These are phyloP conservation scores for Paramecium sexaurelia DNA, from an alignment of 73 alveolate genomes.

Conservation along the genomic window DNA sequence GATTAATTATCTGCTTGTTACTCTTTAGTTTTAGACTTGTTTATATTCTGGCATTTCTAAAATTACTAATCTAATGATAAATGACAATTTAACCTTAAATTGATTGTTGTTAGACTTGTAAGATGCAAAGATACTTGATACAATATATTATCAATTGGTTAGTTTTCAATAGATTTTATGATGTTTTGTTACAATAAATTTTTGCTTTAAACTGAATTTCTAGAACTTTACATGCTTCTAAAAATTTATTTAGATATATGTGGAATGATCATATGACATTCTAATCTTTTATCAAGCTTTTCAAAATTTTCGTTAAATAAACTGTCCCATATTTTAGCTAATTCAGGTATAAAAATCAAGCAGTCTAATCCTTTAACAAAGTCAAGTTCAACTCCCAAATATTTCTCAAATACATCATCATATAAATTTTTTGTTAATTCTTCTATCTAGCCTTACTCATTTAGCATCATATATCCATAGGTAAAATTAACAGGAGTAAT, in stretches of 20 bases:
- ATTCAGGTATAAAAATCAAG: conserved; percentile 4
- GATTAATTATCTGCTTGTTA: not conserved
- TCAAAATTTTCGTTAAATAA: conserved; percentile 20
- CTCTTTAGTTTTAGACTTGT: not conserved
- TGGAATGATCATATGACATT: not conserved
- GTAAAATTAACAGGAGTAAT: not conserved
- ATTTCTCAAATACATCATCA: conserved; percentile 5
- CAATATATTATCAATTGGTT: not conserved
- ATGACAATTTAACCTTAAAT: not conserved
- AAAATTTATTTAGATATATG: not conserved
- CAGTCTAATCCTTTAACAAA: conserved; percentile 32
- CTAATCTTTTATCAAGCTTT: not conserved
- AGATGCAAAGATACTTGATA: not conserved
- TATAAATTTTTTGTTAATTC: not conserved
- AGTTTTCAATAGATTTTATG: not conserved
- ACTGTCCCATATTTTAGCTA: not conserved
- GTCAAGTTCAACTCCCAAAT: not conserved
- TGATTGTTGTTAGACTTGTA: not conserved
- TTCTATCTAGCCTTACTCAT: conserved; percentile 1
- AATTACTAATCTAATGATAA: not conserved
- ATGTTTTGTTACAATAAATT: not conserved
- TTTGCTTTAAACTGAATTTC: not conserved
- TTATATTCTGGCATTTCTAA: conserved; percentile 25
- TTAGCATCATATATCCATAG: conserved; percentile 3
- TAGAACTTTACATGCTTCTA: not conserved